phyloP scores from a whole-genome alignment of 192 early-diverging fungal species.

The Coemansia sp. region DNA sequence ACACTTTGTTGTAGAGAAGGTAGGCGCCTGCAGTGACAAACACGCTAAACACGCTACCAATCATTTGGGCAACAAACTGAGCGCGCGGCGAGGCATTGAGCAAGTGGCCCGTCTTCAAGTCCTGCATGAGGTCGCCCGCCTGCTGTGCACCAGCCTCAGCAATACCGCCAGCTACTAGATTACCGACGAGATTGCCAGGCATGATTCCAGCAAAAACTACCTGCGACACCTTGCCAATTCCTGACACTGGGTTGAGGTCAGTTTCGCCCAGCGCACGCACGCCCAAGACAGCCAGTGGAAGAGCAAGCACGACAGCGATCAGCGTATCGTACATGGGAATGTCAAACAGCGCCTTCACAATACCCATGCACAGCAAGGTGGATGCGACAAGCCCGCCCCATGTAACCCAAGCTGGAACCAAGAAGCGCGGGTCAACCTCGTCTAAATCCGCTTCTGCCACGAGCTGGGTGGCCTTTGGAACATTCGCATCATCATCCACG shows the following conservation, averaged over 20 bases:
- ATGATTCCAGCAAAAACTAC: slow-evolving; percentile 78
- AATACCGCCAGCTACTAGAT: slow-evolving; percentile 77
- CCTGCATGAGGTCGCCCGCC: slow-evolving; percentile 76
- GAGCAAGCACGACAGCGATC: slow-evolving; percentile 71
- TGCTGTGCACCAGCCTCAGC: slow-evolving; percentile 75
- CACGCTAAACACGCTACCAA: slow-evolving; percentile 74
- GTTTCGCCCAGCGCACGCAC: slow-evolving; percentile 82
- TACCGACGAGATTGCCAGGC: slow-evolving; percentile 69
- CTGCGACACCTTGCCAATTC: slow-evolving; percentile 85
- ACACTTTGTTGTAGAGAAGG: slow-evolving; percentile 67
- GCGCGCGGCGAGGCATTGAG: slow-evolving; percentile 79
- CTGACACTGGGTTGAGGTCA: slow-evolving; percentile 80
- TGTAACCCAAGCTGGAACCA: slow-evolving; percentile 66
- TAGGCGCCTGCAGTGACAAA: slow-evolving; percentile 73
- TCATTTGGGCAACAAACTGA: slow-evolving; percentile 82
- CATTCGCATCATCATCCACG: background rate
- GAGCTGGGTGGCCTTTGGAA: background rate
- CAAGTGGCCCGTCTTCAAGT: slow-evolving; percentile 86
- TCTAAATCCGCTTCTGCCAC: slow-evolving; percentile 2
- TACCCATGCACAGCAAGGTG: slow-evolving; percentile 60
- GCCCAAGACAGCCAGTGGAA: slow-evolving; percentile 75
- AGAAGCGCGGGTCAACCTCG: slow-evolving; percentile 49
- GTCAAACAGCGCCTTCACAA: slow-evolving; percentile 68
- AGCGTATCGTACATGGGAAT: slow-evolving; percentile 68
- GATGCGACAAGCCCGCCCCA: slow-evolving; percentile 67